phyloP scores from a whole-genome alignment of 2,329 filamentous ascomycete genomes.

The Pseudogymnoascus sp. region DNA sequence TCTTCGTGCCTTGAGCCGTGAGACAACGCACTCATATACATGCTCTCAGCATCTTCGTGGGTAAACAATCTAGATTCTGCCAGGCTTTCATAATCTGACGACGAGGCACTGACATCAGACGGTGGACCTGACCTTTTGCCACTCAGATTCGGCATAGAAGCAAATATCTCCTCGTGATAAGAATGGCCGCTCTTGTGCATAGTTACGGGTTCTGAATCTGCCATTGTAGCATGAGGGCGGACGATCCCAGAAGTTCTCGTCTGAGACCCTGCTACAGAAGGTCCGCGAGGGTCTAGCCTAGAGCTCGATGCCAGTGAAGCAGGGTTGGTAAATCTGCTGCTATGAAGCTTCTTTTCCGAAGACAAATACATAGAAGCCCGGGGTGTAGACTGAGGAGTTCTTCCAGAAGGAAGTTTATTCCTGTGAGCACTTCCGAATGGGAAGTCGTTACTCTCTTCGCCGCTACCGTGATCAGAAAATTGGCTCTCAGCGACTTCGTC shows the following conservation, averaged over 20 bases:
- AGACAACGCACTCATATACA: conserved; percentile 73
- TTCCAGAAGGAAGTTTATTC: conserved; percentile 23
- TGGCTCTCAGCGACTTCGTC: conserved; percentile 28
- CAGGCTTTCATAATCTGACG: conserved; percentile 39
- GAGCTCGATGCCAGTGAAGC: background rate
- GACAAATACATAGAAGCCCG: conserved; percentile 38
- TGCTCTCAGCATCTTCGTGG: conserved; percentile 73
- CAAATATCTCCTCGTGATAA: background rate
- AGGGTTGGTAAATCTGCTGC: conserved; percentile 5
- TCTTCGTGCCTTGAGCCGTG: conserved; percentile 20
- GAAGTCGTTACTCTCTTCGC: conserved; percentile 23
- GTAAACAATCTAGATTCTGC: conserved; percentile 62
- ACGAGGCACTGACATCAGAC: conserved; percentile 2
- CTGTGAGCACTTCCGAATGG: conserved; percentile 21
- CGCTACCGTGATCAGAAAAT: conserved; percentile 23
- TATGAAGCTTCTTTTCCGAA: background rate
- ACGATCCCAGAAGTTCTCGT: background rate
- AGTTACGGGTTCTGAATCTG: background rate
- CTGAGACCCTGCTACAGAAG: background rate
- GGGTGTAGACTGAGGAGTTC: conserved; percentile 40
- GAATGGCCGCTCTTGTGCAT: background rate
- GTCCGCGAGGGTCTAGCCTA: background rate
- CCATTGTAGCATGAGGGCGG: background rate
- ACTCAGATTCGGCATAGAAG: background rate
- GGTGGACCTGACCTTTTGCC: background rate